These are phyloP conservation scores for Melaleuca quinquenervia DNA, from an alignment of 345 rosid species.

Conservation along the genomic window DNA sequence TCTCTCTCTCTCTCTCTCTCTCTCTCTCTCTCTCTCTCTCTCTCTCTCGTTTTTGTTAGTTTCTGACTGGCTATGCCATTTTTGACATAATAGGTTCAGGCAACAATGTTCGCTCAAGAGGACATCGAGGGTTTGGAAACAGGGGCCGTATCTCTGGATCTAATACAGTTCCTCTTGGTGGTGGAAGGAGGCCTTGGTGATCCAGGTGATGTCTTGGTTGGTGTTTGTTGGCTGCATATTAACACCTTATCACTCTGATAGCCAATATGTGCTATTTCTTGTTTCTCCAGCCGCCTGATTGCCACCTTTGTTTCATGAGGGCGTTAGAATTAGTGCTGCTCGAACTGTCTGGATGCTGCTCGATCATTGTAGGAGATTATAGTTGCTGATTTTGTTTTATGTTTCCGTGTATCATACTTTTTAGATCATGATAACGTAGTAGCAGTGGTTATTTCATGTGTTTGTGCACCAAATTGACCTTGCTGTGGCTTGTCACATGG, in stretches of 20 bases:
- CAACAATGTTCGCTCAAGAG: constrained; percentile 65
- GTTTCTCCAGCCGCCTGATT: background rate
- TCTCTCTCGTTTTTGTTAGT: background rate
- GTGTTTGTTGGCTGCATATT: background rate
- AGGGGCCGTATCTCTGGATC: constrained; percentile 61
- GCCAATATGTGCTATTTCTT: background rate
- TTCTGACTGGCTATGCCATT: background rate
- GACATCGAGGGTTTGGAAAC: constrained; percentile 65
- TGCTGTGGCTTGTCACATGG: background rate
- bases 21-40: background rate
- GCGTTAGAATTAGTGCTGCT: background rate
- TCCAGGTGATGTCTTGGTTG: background rate
- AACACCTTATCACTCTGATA: background rate
- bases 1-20: background rate
- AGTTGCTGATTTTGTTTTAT: background rate
- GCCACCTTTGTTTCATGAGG: background rate
- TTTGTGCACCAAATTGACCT: background rate
- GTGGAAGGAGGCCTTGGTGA: constrained; percentile 52
- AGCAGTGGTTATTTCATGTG: background rate
- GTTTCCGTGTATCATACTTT: background rate
- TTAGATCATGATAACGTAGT: background rate
- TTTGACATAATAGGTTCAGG: constrained; percentile 32
- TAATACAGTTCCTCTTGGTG: constrained; percentile 63
- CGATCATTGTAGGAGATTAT: background rate
- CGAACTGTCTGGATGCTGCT: background rate